These are phyloP conservation scores for Solanum corneliomulleri DNA, from an alignment of 257 asterid genomes.

Conservation along the genomic window DNA sequence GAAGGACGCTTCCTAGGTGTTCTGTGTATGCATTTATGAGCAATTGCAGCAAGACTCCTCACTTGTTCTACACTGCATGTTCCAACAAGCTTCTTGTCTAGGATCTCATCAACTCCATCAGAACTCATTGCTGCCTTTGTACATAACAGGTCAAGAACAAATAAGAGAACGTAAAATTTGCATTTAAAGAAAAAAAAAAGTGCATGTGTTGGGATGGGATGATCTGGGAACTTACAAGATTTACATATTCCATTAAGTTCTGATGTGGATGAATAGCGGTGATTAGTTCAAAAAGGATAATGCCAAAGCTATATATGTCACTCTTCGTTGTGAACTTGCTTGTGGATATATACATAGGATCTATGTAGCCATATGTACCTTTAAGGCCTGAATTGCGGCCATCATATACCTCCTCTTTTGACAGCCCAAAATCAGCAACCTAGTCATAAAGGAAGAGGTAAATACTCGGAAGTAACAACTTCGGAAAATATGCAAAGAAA, in stretches of 20 bases:
- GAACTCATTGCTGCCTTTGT: slow-evolving; percentile 76
- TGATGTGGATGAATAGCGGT: slow-evolving; percentile 98
- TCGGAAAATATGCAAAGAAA: neutral
- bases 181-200: neutral
- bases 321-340: slow-evolving; percentile 78
- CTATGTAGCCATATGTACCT: slow-evolving; percentile 94
- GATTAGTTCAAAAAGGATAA: slow-evolving; percentile 92
- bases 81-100: slow-evolving; percentile 64
- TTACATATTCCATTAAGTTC: slow-evolving; percentile 86
- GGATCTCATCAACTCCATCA: slow-evolving; percentile 86
- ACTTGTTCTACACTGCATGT: slow-evolving; percentile 58
- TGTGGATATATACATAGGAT: slow-evolving; percentile 76
- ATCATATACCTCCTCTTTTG: slow-evolving; percentile 77
- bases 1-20: slow-evolving; percentile 71
- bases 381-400: slow-evolving; percentile 82
- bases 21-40: slow-evolving; percentile 60
- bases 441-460: slow-evolving; percentile 10
- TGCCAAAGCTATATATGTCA: slow-evolving; percentile 87
- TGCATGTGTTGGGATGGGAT: neutral
- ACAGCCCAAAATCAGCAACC: slow-evolving; percentile 99
- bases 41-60: slow-evolving; percentile 60
- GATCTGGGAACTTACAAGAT: slow-evolving; percentile 53
- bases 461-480: neutral
- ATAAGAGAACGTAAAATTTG: neutral
- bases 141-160: neutral